Percentiles rank a stretch among this genome's conserved stretches.
phyloP scores from a whole-genome alignment of 2,329 filamentous ascomycete genomes.

The Plectosphaerella cucumerina region DNA sequence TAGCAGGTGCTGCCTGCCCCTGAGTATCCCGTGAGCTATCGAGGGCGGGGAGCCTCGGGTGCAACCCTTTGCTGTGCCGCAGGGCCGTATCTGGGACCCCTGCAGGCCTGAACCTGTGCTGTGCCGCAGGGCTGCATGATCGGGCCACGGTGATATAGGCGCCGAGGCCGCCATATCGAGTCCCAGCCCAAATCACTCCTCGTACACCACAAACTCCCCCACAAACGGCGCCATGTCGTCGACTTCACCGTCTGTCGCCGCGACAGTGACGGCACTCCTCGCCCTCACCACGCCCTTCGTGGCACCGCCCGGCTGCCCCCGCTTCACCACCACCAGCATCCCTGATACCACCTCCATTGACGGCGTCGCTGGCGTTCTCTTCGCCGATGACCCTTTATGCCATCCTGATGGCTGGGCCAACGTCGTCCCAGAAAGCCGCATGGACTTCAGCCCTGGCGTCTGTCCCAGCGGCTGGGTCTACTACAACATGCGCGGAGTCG shows the following conservation, averaged over 20 bases:
- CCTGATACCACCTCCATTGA: neutral
- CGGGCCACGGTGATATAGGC: too few relatives aligned
- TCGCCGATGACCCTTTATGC: conserved; percentile 1
- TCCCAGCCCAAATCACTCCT: too few relatives aligned
- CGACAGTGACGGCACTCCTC: neutral
- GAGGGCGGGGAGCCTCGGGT: too few relatives aligned
- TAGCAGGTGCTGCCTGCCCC: too few relatives aligned
- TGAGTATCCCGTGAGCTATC: too few relatives aligned
- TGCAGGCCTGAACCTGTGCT: too few relatives aligned
- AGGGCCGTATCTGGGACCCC: too few relatives aligned
- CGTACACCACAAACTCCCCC: neutral
- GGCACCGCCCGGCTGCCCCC: conserved; percentile 4
- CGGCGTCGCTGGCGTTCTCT: neutral
- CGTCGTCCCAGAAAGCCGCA: neutral
- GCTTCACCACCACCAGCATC: neutral
- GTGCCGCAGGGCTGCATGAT: too few relatives aligned
- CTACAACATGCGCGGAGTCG: neutral
- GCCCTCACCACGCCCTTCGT: conserved; percentile 8
- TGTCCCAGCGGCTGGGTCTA: conserved; percentile 7
- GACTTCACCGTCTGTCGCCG: neutral
- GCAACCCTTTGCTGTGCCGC: too few relatives aligned
- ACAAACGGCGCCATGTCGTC: conserved; percentile 1
- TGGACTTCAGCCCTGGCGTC: conserved; percentile 5
- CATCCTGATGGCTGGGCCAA: conserved; percentile 3
- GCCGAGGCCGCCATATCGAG: too few relatives aligned